Evolutionary conservation across 2,329 filamentous ascomycete species (phyloP), one percentile per base, ranked within the genome.

Genomic region (Pseudogymnoascus sp.): DNA sequence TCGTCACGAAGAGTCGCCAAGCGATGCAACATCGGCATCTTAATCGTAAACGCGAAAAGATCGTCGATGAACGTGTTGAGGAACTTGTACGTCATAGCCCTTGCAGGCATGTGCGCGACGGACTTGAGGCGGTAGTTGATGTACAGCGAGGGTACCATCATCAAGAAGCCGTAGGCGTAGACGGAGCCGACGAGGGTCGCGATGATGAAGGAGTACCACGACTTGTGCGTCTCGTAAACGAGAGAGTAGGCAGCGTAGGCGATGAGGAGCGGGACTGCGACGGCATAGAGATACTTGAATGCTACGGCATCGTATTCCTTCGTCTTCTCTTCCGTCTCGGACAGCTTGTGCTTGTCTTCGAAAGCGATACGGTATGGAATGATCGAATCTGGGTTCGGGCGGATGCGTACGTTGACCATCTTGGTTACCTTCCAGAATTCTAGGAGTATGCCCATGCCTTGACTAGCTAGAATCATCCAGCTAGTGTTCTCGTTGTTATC

Each of bases 51-150:
- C 1, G 95, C 95, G 73, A 99, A 99, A 33, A 99, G 81, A 74
- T 99, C 95, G 76, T 99, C 95, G 75, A 99, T 97, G 76, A 99
- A 99, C 4, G 95, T 97, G 79, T 97, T 97, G 68, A 97, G 80
- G 78, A 96, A 96, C 79, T 97, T 97, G 84, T 97, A 97, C 75
- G 88, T 93, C 91, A 99, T 95, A 59, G 95, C 92, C 78, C 91
- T 93, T 69, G 83, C 91, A 1, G 95, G 93, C 93, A 99, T 96
- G 78, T 99, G 95, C 10, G 95, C 95, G 35, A 97, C 91, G 69
- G 87, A 89, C 83, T 93, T 96, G 69, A 99, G 85, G 11, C 93
- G 88, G 81, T 99, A 99, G 83, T 99, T 99, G 85, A 99, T 99
- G 80, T 97, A 99, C 35, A 99, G 82, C 65, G 87, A 89, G 13